Evolutionary conservation across 257 asterid species (phyloP).

Genomic region (Solanum virginianum): DNA sequence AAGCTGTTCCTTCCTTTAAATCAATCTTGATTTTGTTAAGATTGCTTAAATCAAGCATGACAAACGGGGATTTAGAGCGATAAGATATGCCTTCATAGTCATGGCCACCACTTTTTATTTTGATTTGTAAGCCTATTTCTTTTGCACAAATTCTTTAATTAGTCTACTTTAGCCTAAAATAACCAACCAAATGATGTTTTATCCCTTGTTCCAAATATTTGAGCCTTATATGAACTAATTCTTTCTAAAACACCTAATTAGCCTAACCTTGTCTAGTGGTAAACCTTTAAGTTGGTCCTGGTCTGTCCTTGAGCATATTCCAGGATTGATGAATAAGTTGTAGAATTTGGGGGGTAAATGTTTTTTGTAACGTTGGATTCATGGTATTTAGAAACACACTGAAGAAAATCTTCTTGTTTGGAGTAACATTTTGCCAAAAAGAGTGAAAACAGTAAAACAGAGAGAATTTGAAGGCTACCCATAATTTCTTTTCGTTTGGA

Average conservation of each 20-base stretch:
- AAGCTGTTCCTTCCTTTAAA: not conserved
- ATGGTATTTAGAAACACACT: not conserved
- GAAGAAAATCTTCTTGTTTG: not conserved
- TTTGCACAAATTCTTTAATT: too few relatives aligned
- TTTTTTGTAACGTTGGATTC: not conserved
- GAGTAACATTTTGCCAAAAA: not conserved
- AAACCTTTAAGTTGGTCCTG: too few relatives aligned
- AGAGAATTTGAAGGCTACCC: not conserved
- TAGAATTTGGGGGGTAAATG: not conserved
- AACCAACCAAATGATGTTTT: too few relatives aligned
- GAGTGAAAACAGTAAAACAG: not conserved
- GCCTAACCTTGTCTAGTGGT: too few relatives aligned
- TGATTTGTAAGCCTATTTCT: not conserved
- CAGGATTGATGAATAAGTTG: not conserved
- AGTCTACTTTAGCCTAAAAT: too few relatives aligned
- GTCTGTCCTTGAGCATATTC: not conserved
- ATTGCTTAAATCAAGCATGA: not conserved
- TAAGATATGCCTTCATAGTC: not conserved
- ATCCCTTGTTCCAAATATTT: too few relatives aligned
- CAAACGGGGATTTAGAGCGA: not conserved
- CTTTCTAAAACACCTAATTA: too few relatives aligned
- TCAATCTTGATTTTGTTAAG: not conserved
- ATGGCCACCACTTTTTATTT: not conserved
- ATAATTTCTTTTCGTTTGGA: not conserved
- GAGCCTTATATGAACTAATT: too few relatives aligned